A percentile compares a stretch with the other conserved stretches of the same genome.
Evolutionary conservation across 1,284 basidiomycete species (phyloP).

Genomic region (Gomphus bonarii): DNA sequence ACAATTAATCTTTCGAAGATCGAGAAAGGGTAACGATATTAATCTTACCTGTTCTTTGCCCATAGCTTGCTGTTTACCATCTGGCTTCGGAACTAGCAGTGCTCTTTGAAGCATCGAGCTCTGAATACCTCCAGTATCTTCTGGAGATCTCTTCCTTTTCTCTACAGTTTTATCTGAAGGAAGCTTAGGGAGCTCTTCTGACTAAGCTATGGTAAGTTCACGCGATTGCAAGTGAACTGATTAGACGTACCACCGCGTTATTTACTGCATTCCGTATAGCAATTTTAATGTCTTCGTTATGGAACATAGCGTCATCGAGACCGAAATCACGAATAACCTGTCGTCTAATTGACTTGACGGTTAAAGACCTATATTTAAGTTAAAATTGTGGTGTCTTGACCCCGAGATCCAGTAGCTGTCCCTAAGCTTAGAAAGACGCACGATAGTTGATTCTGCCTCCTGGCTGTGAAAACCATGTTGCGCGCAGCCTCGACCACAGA

Average conservation of each 20-base stretch:
- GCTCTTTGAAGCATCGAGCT: background rate
- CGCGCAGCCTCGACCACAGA: background rate
- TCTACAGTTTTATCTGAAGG: background rate
- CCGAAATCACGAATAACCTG: slow-evolving; percentile 32
- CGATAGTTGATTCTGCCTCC: background rate
- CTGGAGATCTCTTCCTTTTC: background rate
- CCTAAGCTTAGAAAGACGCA: background rate
- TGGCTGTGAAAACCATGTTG: slow-evolving; percentile 3
- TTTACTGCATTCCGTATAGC: slow-evolving; percentile 32
- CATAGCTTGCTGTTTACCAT: background rate
- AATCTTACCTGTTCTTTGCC: background rate
- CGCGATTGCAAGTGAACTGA: background rate
- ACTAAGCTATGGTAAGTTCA: background rate
- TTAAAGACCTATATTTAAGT: slow-evolving; percentile 29
- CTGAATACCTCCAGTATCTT: background rate
- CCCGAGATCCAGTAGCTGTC: background rate
- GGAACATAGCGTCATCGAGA: slow-evolving; percentile 31
- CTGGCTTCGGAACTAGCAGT: background rate
- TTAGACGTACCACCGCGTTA: slow-evolving; percentile 21
- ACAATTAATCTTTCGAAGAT: background rate
- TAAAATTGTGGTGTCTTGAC: background rate
- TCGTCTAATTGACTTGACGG: slow-evolving; percentile 36
- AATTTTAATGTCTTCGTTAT: slow-evolving; percentile 31
- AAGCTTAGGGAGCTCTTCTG: background rate
- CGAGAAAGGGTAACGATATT: background rate